phyloP scores from a whole-genome alignment of 1,284 basidiomycete species.

The Sporisorium sorghi region DNA sequence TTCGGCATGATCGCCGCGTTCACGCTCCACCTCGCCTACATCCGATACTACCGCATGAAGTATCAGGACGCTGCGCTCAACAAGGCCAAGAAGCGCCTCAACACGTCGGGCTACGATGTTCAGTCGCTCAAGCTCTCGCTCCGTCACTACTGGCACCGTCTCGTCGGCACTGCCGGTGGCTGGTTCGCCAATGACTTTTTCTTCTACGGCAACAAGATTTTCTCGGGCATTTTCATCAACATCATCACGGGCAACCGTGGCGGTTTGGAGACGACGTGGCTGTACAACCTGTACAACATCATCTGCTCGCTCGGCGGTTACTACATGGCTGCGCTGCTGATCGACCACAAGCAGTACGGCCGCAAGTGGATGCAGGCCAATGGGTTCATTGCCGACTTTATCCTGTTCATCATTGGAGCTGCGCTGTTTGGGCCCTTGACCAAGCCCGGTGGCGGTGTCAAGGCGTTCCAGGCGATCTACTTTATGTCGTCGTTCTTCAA shows the following conservation, averaged over 20 bases:
- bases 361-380: constrained; percentile 72
- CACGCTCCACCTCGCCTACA: constrained; percentile 74
- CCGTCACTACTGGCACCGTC: constrained; percentile 72
- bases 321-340: constrained; percentile 73
- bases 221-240: constrained; percentile 65
- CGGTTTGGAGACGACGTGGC: constrained; percentile 71
- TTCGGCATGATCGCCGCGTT: constrained; percentile 73
- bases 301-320: constrained; percentile 73
- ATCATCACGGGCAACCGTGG: constrained; percentile 71
- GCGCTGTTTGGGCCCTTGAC: constrained; percentile 70
- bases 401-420: constrained; percentile 71
- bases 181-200: constrained; percentile 74
- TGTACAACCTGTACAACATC: constrained; percentile 73
- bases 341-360: constrained; percentile 73
- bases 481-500: constrained; percentile 73
- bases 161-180: constrained; percentile 72
- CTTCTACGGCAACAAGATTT: constrained; percentile 71
- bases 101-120: constrained; percentile 73
- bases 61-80: constrained; percentile 70
- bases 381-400: constrained; percentile 72
- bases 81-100: constrained; percentile 71
- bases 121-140: constrained; percentile 72
- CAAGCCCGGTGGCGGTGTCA: constrained; percentile 64
- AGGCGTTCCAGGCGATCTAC: constrained; percentile 73
- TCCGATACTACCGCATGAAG: constrained; percentile 72